phyloP scores from a whole-genome alignment of 768 basidiomycete genomes.

The Mycena vitilis region DNA sequence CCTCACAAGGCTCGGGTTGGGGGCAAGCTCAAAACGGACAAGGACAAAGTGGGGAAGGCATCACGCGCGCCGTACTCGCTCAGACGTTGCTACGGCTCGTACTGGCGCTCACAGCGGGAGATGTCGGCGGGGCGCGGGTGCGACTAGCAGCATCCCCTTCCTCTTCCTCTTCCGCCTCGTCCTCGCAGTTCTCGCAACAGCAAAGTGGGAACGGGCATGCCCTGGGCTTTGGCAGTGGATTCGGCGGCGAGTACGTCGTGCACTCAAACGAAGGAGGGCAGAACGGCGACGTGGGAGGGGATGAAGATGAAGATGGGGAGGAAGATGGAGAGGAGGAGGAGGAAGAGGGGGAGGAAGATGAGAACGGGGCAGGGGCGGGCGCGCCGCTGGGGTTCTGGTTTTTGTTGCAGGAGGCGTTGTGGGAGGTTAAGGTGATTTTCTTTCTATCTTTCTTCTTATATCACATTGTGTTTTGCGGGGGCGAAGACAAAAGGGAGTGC shows the following conservation, averaged over 20 bases:
- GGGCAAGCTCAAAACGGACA: no score
- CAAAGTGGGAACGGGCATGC: no score
- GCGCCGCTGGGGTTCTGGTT: conserved; percentile 93
- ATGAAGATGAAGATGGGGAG: conserved; percentile 92
- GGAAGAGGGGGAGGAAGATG: conserved; percentile 87
- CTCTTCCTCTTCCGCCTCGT: no score
- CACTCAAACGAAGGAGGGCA: conserved; percentile 54
- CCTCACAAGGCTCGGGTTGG: no score
- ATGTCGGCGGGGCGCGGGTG: conserved; percentile 28
- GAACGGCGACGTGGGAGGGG: conserved; percentile 80
- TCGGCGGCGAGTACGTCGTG: conserved; percentile 35
- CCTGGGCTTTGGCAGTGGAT: no score
- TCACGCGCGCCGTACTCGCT: not conserved
- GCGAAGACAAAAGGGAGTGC: no score
- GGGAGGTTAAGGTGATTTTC: conserved; percentile 57
- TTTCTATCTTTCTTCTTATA: conserved; percentile 53
- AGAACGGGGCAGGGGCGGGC: conserved; percentile 80
- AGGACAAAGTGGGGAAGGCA: not conserved
- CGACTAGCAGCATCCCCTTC: no score
- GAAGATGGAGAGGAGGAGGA: conserved; percentile 87
- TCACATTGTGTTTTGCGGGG: no score
- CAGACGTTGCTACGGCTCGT: conserved; percentile 66
- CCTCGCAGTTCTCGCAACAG: no score
- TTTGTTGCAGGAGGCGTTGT: conserved; percentile 87
- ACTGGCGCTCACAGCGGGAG: conserved; percentile 76